Conservation (phyloP, 345 rosid genomes). For the Anastatica hierochuntica region DNA sequence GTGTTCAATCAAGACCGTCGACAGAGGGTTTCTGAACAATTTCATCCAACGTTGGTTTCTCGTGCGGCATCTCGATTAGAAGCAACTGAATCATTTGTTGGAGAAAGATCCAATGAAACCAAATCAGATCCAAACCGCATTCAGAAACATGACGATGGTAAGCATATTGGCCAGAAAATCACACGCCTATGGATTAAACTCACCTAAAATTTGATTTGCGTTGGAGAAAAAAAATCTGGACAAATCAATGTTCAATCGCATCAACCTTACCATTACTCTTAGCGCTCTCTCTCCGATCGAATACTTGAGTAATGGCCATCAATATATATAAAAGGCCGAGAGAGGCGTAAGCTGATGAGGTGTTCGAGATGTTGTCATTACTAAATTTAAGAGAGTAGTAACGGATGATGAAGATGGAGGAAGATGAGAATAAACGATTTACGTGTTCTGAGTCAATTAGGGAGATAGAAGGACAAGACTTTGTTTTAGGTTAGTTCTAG, state of each 20-base stretch:
- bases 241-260: slow-evolving; percentile 44
- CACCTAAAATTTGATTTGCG: slow-evolving; percentile 47
- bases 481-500: no score
- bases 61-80: slow-evolving; percentile 46
- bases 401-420: no score
- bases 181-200: slow-evolving; percentile 67
- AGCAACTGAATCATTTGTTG: slow-evolving; percentile 36
- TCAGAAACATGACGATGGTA: slow-evolving; percentile 38
- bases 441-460: no score
- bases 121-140: slow-evolving; percentile 31
- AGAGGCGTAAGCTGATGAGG: no score
- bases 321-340: no score
- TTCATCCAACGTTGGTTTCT: slow-evolving; percentile 60
- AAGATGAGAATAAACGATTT: no score
- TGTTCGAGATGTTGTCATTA: no score
- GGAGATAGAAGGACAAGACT: no score
- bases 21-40: slow-evolving; percentile 30
- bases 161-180: slow-evolving; percentile 51
- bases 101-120: slow-evolving; percentile 31
- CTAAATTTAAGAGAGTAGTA: no score
- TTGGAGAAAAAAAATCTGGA: slow-evolving; percentile 43
- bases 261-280: slow-evolving; percentile 27
- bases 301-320: slow-evolving; percentile 38
- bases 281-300: slow-evolving; percentile 48
- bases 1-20: neutral